phyloP scores from a whole-genome alignment of 768 basidiomycete genomes.

The Pleurotus salmoneostramineus region DNA sequence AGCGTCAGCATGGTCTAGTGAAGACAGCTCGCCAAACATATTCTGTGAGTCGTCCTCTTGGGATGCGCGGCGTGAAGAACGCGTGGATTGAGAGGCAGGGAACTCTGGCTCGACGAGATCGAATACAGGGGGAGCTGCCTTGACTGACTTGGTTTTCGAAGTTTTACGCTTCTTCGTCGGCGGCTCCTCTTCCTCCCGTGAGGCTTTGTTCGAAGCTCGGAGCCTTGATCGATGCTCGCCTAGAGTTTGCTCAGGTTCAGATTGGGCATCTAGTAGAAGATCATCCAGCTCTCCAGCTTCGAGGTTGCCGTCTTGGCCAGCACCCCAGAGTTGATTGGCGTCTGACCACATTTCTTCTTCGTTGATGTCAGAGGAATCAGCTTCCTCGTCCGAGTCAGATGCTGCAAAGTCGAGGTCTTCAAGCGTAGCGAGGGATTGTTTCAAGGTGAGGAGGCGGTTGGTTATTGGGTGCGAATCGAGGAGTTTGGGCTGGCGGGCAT shows the following conservation, averaged over 20 bases:
- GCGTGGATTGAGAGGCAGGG: conserved; percentile 29
- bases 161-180: conserved; percentile 68
- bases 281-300: conserved; percentile 49
- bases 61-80: conserved; percentile 20
- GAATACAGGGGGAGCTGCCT: conserved; percentile 35
- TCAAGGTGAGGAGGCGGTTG: conserved; percentile 73
- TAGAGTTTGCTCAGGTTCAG: conserved; percentile 8
- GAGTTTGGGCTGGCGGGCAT: conserved; percentile 54
- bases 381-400: conserved; percentile 45
- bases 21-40: conserved; percentile 67
- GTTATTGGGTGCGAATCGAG: conserved; percentile 72
- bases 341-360: conserved; percentile 36
- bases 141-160: conserved; percentile 30
- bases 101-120: conserved; percentile 83
- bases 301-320: conserved; percentile 20
- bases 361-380: conserved; percentile 36
- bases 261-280: conserved; percentile 48
- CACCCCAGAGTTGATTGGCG: conserved; percentile 39
- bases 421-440: conserved; percentile 74
- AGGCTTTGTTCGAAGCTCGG: conserved; percentile 15
- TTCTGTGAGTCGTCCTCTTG: conserved; percentile 32
- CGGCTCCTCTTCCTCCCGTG: conserved; percentile 22
- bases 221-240: conserved; percentile 13
- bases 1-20: conserved; percentile 67
- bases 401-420: conserved; percentile 79